Conservation (phyloP, 2,329 filamentous ascomycete genomes). For the Stenocarpella maydis region DNA sequence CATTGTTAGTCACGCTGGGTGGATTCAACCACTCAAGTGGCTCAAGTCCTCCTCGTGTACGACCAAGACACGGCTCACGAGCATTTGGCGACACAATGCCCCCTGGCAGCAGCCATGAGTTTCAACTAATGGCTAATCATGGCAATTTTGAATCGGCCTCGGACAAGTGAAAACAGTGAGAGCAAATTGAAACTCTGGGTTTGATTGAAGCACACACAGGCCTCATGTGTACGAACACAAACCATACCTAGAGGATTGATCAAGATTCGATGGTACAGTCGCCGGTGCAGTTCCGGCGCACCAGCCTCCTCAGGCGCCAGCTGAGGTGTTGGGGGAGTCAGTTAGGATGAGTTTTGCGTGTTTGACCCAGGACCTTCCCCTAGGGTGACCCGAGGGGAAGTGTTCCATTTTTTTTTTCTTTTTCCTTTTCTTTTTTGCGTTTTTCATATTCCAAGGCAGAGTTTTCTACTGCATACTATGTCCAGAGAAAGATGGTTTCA, state of each 20-base stretch:
- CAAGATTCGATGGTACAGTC: too few relatives aligned
- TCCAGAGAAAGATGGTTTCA: background rate
- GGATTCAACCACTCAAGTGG: too few relatives aligned
- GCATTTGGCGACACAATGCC: too few relatives aligned
- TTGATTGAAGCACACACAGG: fast-evolving
- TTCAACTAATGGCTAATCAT: background rate
- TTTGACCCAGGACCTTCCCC: background rate
- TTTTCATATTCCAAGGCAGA: background rate
- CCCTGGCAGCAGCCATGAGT: background rate
- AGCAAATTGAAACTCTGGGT: background rate
- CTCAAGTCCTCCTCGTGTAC: too few relatives aligned
- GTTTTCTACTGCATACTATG: background rate
- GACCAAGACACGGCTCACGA: background rate
- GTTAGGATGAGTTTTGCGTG: background rate
- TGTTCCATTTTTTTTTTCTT: too few relatives aligned
- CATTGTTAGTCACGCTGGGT: too few relatives aligned
- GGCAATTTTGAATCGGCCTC: background rate
- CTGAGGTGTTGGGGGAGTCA: background rate
- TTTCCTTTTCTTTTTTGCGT: too few relatives aligned
- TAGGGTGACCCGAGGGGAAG: too few relatives aligned
- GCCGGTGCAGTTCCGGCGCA: background rate
- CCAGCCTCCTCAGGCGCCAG: background rate
- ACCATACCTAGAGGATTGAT: fast-evolving
- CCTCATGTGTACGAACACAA: background rate
- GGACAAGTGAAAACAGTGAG: too few relatives aligned